A percentile compares a stretch with the other conserved stretches of the same genome.
Evolutionary conservation across 257 asterid species (phyloP).

Genomic region (Gentiana dahurica): DNA sequence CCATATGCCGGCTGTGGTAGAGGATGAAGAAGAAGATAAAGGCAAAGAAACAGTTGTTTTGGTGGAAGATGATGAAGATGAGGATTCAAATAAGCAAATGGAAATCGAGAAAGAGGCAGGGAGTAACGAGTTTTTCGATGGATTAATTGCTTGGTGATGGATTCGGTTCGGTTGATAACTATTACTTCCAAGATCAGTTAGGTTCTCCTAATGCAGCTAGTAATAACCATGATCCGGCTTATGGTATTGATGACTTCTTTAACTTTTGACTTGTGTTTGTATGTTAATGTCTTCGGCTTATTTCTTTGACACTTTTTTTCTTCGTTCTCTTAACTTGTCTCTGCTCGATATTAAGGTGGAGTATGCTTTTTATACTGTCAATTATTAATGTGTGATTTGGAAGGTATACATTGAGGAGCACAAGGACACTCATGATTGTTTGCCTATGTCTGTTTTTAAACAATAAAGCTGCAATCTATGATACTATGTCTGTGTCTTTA

Average conservation of each 20-base stretch:
- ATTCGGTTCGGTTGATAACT: constrained; percentile 33
- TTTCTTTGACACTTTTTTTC: neutral
- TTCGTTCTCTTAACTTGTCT: too few species aligned
- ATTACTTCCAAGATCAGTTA: constrained; percentile 37
- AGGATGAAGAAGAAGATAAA: constrained; percentile 15
- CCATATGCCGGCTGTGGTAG: constrained; percentile 74
- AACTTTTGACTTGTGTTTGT: constrained; percentile 19
- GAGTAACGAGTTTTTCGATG: constrained; percentile 22
- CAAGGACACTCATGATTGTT: too few species aligned
- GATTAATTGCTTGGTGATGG: constrained; percentile 23
- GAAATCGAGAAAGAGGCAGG: neutral
- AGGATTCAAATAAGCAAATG: constrained; percentile 12
- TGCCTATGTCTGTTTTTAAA: too few species aligned
- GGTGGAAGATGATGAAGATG: constrained; percentile 24
- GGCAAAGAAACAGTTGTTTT: constrained; percentile 5
- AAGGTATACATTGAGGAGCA: too few species aligned
- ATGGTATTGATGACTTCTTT: constrained; percentile 39
- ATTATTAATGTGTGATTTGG: too few species aligned
- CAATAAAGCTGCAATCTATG: too few species aligned
- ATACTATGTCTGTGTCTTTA: too few species aligned
- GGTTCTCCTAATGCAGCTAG: constrained; percentile 21
- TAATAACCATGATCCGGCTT: neutral
- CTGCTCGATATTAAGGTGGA: too few species aligned
- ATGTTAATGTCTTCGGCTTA: neutral
- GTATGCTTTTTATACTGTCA: too few species aligned